Conservation (phyloP, 345 rosid genomes). For the Populus simonii region DNA sequence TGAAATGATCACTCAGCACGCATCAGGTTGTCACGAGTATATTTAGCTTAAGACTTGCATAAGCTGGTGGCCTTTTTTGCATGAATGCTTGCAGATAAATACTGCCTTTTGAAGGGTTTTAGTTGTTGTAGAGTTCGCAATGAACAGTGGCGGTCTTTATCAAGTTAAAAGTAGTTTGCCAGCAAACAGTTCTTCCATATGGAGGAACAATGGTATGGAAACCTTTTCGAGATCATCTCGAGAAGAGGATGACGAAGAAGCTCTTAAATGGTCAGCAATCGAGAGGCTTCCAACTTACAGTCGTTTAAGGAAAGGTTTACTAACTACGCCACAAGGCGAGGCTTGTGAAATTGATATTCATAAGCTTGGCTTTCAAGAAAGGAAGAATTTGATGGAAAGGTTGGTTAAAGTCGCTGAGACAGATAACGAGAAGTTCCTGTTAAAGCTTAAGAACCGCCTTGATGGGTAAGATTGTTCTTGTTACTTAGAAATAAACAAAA, state of each 20-base stretch:
- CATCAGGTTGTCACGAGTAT: too few species aligned
- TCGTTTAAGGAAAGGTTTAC: conserved; percentile 15
- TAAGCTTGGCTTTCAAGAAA: conserved; percentile 35
- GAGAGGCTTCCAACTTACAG: conserved; percentile 15
- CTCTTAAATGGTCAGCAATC: conserved; percentile 18
- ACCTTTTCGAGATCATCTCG: conserved; percentile 1
- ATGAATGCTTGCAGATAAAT: too few species aligned
- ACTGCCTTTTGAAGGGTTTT: too few species aligned
- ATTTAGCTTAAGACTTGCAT: too few species aligned
- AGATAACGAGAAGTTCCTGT: conserved; percentile 44
- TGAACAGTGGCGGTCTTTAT: too few species aligned
- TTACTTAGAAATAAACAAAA: too few species aligned
- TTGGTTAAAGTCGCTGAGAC: conserved; percentile 33
- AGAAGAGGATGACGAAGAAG: conserved; percentile 18
- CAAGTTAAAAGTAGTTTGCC: background rate
- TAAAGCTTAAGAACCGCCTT: conserved; percentile 33
- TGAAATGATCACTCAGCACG: too few species aligned
- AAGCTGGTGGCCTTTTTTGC: too few species aligned
- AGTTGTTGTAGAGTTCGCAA: too few species aligned
- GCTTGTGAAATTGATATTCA: conserved; percentile 15
- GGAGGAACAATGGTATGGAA: background rate
- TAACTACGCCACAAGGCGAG: conserved; percentile 1
- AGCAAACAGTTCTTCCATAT: background rate
- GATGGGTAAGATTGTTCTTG: conserved; percentile 21
- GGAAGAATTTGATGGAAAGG: conserved; percentile 34